phyloP scores from a whole-genome alignment of 1,284 basidiomycete genomes.

The Ustilago trichophora region DNA sequence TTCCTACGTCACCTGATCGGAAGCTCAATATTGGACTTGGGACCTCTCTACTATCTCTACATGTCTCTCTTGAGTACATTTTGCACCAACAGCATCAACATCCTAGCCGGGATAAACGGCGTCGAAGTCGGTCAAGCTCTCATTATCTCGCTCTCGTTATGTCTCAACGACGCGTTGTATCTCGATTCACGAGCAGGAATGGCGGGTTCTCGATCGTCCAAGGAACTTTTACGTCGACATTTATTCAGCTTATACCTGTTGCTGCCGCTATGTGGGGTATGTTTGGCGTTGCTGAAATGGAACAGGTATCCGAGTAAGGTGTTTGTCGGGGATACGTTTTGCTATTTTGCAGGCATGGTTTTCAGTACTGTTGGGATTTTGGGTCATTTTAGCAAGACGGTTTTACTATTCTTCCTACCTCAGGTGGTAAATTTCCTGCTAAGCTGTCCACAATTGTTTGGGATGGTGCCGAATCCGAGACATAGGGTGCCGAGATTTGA shows the following conservation, averaged over 20 bases:
- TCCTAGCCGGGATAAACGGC: conserved; percentile 96
- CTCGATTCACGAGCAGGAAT: conserved; percentile 50
- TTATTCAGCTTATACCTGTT: conserved; percentile 95
- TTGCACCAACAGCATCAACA: conserved; percentile 98
- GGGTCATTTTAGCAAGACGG: conserved; percentile 95
- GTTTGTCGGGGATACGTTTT: conserved; percentile 96
- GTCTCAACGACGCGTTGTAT: conserved; percentile 90
- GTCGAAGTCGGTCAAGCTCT: conserved; percentile 89
- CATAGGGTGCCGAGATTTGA: conserved; percentile 81
- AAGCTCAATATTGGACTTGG: conserved; percentile 91
- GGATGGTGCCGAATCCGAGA: conserved; percentile 88
- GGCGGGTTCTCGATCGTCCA: conserved; percentile 39
- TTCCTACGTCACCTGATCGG: conserved; percentile 71
- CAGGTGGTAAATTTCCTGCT: conserved; percentile 97
- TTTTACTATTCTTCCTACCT: conserved; percentile 94
- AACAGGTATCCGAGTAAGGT: conserved; percentile 82
- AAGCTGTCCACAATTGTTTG: conserved; percentile 93
- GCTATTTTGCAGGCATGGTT: conserved; percentile 82
- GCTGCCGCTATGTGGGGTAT: conserved; percentile 90
- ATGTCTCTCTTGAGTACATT: conserved; percentile 96
- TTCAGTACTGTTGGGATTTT: conserved; percentile 59
- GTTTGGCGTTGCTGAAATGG: conserved; percentile 74
- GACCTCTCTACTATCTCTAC: conserved; percentile 93
- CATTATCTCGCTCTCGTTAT: conserved; percentile 88
- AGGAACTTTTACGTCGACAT: conserved; percentile 86